Conservation (phyloP, 306 rosid species). For the Lathyrus tuberosus region DNA sequence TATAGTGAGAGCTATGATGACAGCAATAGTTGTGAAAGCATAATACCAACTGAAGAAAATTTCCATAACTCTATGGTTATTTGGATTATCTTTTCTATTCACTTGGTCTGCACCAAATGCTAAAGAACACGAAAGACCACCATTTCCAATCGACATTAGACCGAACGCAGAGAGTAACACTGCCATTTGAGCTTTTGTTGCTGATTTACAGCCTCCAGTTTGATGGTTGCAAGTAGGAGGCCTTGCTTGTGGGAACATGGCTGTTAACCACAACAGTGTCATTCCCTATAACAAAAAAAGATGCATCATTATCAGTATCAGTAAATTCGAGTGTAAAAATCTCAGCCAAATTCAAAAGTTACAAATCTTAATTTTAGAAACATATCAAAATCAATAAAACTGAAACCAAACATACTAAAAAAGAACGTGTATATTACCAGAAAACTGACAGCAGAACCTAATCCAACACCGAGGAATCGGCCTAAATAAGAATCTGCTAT, state of each 20-base stretch:
- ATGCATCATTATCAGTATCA: not conserved
- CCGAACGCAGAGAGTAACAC: conserved; percentile 46
- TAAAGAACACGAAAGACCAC: conserved; percentile 68
- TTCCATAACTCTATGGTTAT: conserved; percentile 52
- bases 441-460: conserved; percentile 54
- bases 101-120: conserved; percentile 78
- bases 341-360: no score
- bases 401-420: not conserved
- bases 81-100: conserved; percentile 52
- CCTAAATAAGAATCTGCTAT: conserved; percentile 74
- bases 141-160: conserved; percentile 65
- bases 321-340: no score
- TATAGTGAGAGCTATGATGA: conserved; percentile 56
- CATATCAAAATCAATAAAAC: no score
- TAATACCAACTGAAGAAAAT: conserved; percentile 68
- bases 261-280: conserved; percentile 63
- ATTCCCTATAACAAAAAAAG: conserved; percentile 53
- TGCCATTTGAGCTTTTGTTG: conserved; percentile 52
- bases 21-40: conserved; percentile 51
- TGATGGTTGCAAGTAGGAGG: conserved; percentile 54
- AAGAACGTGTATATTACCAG: conserved; percentile 40
- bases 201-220: conserved; percentile 45
- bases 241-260: conserved; percentile 58
- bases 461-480: conserved; percentile 59
- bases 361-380: no score